Base-by-base conservation (phyloP, 2,329 filamentous ascomycete species). In the Aspergillus glaucus region DNA sequence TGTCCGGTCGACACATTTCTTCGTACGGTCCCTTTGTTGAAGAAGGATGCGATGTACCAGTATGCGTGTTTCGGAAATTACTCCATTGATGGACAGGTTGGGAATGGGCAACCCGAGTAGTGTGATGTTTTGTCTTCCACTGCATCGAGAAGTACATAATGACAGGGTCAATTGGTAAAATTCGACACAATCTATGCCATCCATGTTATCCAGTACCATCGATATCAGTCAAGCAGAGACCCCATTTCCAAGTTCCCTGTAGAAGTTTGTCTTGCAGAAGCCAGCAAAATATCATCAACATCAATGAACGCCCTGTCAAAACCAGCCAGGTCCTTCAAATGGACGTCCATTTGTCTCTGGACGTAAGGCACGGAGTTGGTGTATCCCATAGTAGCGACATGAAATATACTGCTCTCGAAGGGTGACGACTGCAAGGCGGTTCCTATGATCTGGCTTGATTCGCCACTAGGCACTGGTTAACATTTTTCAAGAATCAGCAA, bases 11-110 rank as follows among this genome's bases (percentile, higher is more conserved):
- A 47, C 3, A 17, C 9, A 2, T 47, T 47, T 34, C 14, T 47
- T 7, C 17, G 19, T 6, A 39, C 24, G 8, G 39, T 47, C n/a
- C 45, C 45, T 7, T 21, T 19, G 40, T 36, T 47, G 39, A 34
- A 47, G 40, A 37, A 36, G 30, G 17, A 36, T 30, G 45, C 45
- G 30, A 19, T 34, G 40, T 47, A 43, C 34, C 45, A 47, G 41
- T n/a, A 21, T 19, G 45, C 45, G 24, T 47, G 45, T 28, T 47
- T 47, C 17, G 45, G 45, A 36, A 17, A 47, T 43, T 47, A 47
- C 22, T 17, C 24, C 7, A 43, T 17, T 32, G 39, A 34, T 10
- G 36, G 39, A 4, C 39, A 47, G 26, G 45, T 47, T 21, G 39
- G 28, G 4, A 7, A 47, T 19, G 45, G 45, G 2, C n/a, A 12